phyloP scores from a whole-genome alignment of 225 moss, liverwort and hornwort genomes.

The Pleurozium schreberi region DNA sequence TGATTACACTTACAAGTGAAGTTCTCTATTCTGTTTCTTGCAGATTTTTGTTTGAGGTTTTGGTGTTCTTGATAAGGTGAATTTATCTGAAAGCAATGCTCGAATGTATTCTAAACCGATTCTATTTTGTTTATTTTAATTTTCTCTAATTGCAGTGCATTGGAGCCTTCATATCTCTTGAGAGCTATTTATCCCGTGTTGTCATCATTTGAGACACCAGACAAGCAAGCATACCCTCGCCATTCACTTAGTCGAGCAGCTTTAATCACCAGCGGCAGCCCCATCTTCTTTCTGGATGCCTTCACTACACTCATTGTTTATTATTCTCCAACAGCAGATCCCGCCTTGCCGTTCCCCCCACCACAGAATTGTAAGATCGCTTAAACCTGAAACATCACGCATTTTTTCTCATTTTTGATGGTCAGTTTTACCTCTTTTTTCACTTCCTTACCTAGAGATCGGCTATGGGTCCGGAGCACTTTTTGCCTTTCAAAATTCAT shows the following conservation, averaged over 20 bases:
- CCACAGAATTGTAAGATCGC: slow-evolving; percentile 83
- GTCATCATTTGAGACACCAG: slow-evolving; percentile 85
- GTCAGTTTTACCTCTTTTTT: background rate
- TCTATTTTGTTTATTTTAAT: background rate
- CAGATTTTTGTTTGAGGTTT: background rate
- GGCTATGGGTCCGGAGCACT: too few relatives aligned
- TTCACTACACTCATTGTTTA: slow-evolving; percentile 96
- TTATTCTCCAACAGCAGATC: slow-evolving; percentile 92
- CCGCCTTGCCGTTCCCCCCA: slow-evolving; percentile 89
- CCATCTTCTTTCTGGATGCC: slow-evolving; percentile 96
- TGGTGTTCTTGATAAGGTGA: background rate
- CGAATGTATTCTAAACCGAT: background rate
- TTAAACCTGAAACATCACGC: background rate
- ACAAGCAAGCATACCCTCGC: slow-evolving; percentile 91
- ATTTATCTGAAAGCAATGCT: background rate
- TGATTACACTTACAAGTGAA: background rate
- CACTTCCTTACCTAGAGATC: too few relatives aligned
- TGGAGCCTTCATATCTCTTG: slow-evolving; percentile 84
- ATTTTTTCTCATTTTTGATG: background rate
- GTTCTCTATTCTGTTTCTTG: background rate
- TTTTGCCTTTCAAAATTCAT: too few relatives aligned
- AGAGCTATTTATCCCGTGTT: slow-evolving; percentile 88
- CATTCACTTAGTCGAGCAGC: slow-evolving; percentile 95
- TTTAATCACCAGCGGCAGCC: slow-evolving; percentile 94
- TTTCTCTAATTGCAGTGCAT: slow-evolving; percentile 46